Evolutionary conservation across 495 filamentous ascomycete species (phyloP), one percentile per base, ranked within the genome.

Genomic region (Hyphodiscus hymeniophilus): DNA sequence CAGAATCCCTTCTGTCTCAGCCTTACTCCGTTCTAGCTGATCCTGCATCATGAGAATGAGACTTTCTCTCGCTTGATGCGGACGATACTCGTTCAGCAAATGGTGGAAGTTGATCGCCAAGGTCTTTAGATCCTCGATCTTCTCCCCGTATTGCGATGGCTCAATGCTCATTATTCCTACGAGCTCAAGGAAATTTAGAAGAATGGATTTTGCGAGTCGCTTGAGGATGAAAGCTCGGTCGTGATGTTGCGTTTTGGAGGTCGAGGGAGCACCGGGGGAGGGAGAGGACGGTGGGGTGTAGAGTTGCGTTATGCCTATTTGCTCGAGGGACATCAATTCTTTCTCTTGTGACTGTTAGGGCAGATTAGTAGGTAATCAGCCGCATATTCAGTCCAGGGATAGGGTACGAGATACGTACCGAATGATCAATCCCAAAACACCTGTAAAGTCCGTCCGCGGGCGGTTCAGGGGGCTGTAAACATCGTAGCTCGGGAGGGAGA

Each of bases 41-140:
- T 87, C 84, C 66, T 95, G 88, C 89, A 98, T 92, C 74, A 92
- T 78, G 59, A 81, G 62, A 21, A 95, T 94, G 35, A 97, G 69
- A 23, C 81, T 89, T 66, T 97, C 94, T 31, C 92, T 70, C 20
- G 90, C 89, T 64, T 98, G 94, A 63, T 98, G 92, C 2, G 92
- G 94, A 18, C 92, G 81, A 63, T 96, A 97, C 48, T 92, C 82
- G 62, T 98, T 98, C 40, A 96, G 75, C 16, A 91, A 74, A 52
- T 89, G 85, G 62, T 96, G 87, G 44, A 89, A 83, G 64, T 97
- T 95, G 57, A 88, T 79, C 47, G 91, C 82, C 3, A 96, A 56
- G 20, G 79, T 85, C 55, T 80, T 72, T n/a, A 98, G 54, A 56
- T 95, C 81, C 2, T 77, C 66, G 22, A 89, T 72, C 58, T 91